Conservation (phyloP, 192 early-diverging fungal species). For the Podila verticillata region DNA sequence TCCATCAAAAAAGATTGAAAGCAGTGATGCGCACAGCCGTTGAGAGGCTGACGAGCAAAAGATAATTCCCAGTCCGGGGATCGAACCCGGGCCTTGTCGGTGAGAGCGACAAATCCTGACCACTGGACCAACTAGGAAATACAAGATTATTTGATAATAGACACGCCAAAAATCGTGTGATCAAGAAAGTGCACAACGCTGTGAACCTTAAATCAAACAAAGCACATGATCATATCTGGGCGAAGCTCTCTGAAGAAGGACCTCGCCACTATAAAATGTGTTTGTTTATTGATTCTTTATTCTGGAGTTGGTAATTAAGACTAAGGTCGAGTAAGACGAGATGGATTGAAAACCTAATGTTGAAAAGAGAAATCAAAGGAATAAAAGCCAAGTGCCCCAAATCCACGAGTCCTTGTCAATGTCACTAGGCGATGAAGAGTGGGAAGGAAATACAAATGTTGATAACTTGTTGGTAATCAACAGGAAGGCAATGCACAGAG, state of each 20-base stretch:
- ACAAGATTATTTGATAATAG: too few relatives aligned
- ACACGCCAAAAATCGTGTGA: too few relatives aligned
- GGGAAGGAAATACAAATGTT: background rate
- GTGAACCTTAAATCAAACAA: too few relatives aligned
- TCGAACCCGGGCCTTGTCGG: conserved; percentile 57
- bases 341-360: too few relatives aligned
- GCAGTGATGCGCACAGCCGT: background rate
- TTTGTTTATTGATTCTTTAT: background rate
- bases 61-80: conserved; percentile 52
- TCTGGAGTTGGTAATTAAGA: background rate
- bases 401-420: background rate
- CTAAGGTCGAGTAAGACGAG: too few relatives aligned
- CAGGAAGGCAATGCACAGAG: background rate
- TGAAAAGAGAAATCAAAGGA: background rate
- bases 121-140: conserved; percentile 50
- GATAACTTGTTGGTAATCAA: background rate
- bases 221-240: too few relatives aligned
- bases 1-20: conserved; percentile 1
- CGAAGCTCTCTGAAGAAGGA: too few relatives aligned
- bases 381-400: background rate
- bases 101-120: conserved; percentile 57
- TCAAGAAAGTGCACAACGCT: too few relatives aligned
- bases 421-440: background rate
- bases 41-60: background rate
- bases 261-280: background rate